Conservation (phyloP, 2,329 filamentous ascomycete species). For the Cordyceps cicadae region DNA sequence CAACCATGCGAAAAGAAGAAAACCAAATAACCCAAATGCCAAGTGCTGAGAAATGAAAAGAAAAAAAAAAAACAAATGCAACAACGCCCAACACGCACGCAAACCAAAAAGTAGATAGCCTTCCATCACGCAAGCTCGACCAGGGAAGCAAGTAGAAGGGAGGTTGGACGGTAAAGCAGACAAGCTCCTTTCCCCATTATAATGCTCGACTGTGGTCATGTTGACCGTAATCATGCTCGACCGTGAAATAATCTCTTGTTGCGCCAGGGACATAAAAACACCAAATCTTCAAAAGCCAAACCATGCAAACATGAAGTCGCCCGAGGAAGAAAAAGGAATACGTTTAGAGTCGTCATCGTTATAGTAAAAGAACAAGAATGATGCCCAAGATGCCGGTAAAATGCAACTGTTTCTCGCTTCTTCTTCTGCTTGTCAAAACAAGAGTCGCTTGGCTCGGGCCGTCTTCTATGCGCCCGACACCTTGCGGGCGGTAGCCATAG, state of each 20-base stretch:
- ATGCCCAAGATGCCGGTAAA: slow-evolving; percentile 11
- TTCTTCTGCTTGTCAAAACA: slow-evolving; percentile 4
- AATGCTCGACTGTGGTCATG: no score
- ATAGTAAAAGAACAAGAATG: slow-evolving; percentile 15
- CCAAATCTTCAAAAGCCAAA: slow-evolving; percentile 28
- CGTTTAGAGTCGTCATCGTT: slow-evolving; percentile 34
- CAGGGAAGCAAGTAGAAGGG: background rate
- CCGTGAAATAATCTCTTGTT: background rate
- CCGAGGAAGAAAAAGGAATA: slow-evolving; percentile 24
- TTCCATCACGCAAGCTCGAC: background rate
- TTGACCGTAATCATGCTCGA: background rate
- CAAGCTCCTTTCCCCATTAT: no score
- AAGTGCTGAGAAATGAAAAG: slow-evolving; percentile 6
- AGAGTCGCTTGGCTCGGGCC: slow-evolving; percentile 15
- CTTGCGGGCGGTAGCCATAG: slow-evolving; percentile 42
- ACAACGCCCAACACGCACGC: background rate
- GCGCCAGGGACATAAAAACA: background rate
- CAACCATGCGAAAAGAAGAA: background rate
- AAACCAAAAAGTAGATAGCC: background rate
- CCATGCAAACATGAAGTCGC: slow-evolving; percentile 33
- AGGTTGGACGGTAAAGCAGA: no score
- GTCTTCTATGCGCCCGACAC: slow-evolving; percentile 37
- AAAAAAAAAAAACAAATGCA: slow-evolving; percentile 2
- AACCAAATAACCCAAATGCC: slow-evolving; percentile 9
- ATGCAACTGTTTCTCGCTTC: background rate